phyloP scores from a whole-genome alignment of 352 stramenopile genomes.

The Peronospora destructor region DNA sequence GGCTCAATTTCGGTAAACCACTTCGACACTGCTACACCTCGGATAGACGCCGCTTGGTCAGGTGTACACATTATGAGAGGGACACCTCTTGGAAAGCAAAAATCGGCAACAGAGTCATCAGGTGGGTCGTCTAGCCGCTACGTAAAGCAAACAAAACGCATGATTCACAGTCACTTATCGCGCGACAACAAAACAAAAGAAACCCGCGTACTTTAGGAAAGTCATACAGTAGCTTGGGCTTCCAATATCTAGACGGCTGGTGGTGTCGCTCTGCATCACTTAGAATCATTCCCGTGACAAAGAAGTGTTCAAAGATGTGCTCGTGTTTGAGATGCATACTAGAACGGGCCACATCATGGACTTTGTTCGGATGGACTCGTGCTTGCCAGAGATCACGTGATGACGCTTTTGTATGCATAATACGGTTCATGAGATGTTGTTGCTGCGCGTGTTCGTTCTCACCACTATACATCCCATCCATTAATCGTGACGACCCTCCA shows the following conservation, averaged over 20 bases:
- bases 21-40: conserved; percentile 50
- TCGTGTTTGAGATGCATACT: conserved; percentile 77
- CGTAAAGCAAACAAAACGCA: conserved; percentile 3
- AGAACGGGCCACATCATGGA: conserved; percentile 59
- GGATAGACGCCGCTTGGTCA: conserved; percentile 41
- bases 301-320: conserved; percentile 79
- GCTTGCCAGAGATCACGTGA: conserved; percentile 54
- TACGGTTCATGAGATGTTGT: conserved; percentile 66
- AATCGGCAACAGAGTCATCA: conserved; percentile 58
- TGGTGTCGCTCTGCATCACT: conserved; percentile 30
- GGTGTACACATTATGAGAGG: conserved; percentile 51
- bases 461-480: conserved; percentile 19
- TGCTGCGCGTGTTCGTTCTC: conserved; percentile 28
- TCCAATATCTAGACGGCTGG: conserved; percentile 47
- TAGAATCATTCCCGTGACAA: conserved; percentile 49
- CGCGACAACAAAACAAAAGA: conserved; percentile 1
- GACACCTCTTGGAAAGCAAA: conserved; percentile 76
- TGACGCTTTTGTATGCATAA: conserved; percentile 67
- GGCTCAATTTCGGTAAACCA: conserved; percentile 63
- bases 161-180: conserved; percentile 2
- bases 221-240: conserved; percentile 62
- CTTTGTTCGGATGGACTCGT: conserved; percentile 35
- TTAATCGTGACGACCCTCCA: conserved; percentile 10
- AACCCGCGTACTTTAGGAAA: conserved; percentile 46
- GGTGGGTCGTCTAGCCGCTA: conserved; percentile 30